Evolutionary conservation across 2,329 filamentous ascomycete genomes (phyloP).

Genomic region (Microsporum canis): DNA sequence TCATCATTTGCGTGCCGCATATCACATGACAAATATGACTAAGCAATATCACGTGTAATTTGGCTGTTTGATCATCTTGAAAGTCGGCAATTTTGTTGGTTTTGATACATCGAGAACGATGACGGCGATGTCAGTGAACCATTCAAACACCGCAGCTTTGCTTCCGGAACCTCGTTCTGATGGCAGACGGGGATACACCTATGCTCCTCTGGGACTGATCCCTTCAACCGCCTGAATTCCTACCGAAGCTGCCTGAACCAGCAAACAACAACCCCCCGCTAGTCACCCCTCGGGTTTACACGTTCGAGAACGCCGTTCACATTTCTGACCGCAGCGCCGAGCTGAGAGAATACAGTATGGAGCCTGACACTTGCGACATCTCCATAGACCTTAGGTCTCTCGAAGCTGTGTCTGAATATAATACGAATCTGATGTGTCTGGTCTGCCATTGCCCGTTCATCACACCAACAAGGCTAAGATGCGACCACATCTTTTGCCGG

Average conservation of each 20-base stretch:
- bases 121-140: background rate
- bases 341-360: background rate
- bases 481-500: constrained; percentile 54
- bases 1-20: no score
- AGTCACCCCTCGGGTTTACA: background rate
- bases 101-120: background rate
- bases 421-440: constrained; percentile 51
- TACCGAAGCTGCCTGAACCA: background rate
- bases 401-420: constrained; percentile 46
- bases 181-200: background rate
- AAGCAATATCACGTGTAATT: background rate
- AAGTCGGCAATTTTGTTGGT: background rate
- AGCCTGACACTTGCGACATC: background rate
- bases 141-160: background rate
- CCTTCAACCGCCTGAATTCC: background rate
- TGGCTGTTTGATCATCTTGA: background rate
- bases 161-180: background rate
- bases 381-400: constrained; percentile 45
- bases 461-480: constrained; percentile 46
- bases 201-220: background rate
- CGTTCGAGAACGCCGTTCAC: background rate
- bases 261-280: background rate
- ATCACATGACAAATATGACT: background rate
- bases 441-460: constrained; percentile 55
- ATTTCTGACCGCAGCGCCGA: background rate